phyloP scores from a whole-genome alignment of 192 early-diverging fungal genomes.

The Rhizophagus clarus region DNA sequence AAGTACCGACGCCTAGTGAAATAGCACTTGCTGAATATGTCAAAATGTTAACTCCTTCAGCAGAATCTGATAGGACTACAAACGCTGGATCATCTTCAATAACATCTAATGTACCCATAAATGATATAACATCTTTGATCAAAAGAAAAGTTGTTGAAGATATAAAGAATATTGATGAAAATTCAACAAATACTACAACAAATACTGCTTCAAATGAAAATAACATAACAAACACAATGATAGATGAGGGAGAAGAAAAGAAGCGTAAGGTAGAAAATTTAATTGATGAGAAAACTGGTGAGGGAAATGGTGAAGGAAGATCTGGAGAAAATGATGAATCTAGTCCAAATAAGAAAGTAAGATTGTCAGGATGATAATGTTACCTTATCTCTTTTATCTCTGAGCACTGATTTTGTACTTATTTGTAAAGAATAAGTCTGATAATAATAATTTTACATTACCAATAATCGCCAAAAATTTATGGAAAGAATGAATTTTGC shows the following conservation, averaged over 20 bases:
- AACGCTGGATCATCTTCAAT: conserved; percentile 14
- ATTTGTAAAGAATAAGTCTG: too few relatives aligned
- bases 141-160: conserved; percentile 41
- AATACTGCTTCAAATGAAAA: neutral
- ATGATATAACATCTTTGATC: conserved; percentile 54
- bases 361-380: neutral
- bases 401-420: too few relatives aligned
- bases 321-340: neutral
- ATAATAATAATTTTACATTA: too few relatives aligned
- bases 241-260: neutral
- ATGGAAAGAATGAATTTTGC: too few relatives aligned
- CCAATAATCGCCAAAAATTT: too few relatives aligned
- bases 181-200: neutral
- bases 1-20: conserved; percentile 32
- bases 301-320: neutral
- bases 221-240: neutral
- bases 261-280: conserved; percentile 1
- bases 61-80: neutral
- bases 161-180: neutral
- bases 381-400: too few relatives aligned
- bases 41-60: conserved; percentile 12
- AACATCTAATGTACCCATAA: conserved; percentile 37
- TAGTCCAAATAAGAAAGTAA: neutral
- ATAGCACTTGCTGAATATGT: conserved; percentile 23
- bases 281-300: neutral